Evolutionary conservation across 106 monocot genomes (phyloP).

Genomic region (Allium sativum): DNA sequence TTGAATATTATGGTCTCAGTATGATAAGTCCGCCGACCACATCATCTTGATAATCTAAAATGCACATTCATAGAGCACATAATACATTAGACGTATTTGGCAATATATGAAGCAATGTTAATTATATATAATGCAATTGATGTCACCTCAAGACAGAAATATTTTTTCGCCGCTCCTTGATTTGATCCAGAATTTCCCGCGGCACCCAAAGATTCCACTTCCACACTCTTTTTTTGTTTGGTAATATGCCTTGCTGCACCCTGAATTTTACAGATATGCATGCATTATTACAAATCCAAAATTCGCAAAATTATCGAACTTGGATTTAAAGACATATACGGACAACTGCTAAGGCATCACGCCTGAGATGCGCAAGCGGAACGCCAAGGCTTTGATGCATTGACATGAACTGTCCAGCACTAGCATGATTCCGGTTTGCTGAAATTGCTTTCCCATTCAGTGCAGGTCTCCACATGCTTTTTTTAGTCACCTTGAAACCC

Average conservation of each 20-base stretch:
- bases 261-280: slow-evolving; percentile 28
- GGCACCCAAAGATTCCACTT: slow-evolving; percentile 71
- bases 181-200: slow-evolving; percentile 43
- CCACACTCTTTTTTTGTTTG: slow-evolving; percentile 62
- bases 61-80: no score
- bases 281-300: background rate
- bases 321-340: slow-evolving; percentile 18
- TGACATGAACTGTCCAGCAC: slow-evolving; percentile 62
- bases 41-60: no score
- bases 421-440: slow-evolving; percentile 48
- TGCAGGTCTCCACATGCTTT: slow-evolving; percentile 36
- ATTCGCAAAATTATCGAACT: background rate
- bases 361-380: slow-evolving; percentile 85
- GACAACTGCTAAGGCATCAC: slow-evolving; percentile 96
- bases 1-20: no score
- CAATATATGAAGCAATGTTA: no score
- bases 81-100: no score
- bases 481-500: slow-evolving; percentile 83
- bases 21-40: no score
- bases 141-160: slow-evolving; percentile 86
- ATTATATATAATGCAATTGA: no score
- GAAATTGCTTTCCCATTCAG: slow-evolving; percentile 67
- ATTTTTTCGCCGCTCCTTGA: slow-evolving; percentile 48
- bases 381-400: slow-evolving; percentile 89
- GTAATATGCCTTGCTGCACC: slow-evolving; percentile 71